Conservation (phyloP, 441 rosid genomes). For the Pelargonium fulgidum region DNA sequence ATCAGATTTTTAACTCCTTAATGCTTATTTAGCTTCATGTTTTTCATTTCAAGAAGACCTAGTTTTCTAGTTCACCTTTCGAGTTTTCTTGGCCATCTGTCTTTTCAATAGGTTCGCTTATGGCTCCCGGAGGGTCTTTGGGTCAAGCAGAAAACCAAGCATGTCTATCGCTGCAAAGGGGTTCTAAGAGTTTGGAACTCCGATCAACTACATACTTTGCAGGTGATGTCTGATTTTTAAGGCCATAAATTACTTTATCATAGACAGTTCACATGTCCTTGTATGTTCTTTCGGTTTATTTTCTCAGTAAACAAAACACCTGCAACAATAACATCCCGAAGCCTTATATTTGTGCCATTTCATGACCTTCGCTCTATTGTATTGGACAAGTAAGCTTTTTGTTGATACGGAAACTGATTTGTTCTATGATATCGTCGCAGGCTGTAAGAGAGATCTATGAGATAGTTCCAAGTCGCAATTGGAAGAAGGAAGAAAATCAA, state of each 20-base stretch:
- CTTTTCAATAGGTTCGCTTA: conserved; percentile 43
- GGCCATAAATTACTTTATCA: conserved; percentile 8
- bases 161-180: conserved; percentile 92
- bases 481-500: conserved; percentile 55
- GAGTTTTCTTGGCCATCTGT: conserved; percentile 4
- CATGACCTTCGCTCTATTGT: not conserved
- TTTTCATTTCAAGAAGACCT: not conserved
- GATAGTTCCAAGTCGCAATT: conserved; percentile 70
- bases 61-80: not conserved
- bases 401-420: conserved; percentile 3
- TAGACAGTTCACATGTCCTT: not conserved
- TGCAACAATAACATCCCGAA: not conserved
- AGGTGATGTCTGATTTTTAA: conserved; percentile 38
- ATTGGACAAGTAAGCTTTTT: not conserved
- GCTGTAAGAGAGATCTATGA: conserved; percentile 95
- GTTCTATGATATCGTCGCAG: conserved; percentile 31
- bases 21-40: not conserved
- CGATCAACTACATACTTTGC: conserved; percentile 75
- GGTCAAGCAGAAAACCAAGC: conserved; percentile 74
- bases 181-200: conserved; percentile 58
- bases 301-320: not conserved
- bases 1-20: not conserved
- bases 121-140: conserved; percentile 95
- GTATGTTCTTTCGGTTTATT: no score
- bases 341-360: not conserved